Evolutionary conservation across 768 basidiomycete genomes (phyloP), one percentile per base, ranked within the genome.

Genomic region (Mycena rosella): DNA sequence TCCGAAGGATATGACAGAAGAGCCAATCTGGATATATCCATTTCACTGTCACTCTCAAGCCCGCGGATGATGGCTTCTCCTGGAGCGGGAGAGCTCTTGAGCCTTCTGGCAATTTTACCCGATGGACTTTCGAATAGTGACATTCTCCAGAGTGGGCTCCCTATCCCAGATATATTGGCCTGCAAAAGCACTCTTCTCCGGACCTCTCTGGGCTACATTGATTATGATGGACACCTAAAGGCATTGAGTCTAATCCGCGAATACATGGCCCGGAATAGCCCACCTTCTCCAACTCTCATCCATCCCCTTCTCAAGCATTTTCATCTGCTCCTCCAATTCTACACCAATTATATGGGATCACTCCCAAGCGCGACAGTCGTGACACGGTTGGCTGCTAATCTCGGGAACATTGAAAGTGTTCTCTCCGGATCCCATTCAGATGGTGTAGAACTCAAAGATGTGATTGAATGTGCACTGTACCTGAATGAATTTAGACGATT

Each of bases 11-110:
- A 59, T 18, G 64, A 65, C 57, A 65, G 54, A 26, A 45, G 49
- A 10, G 58, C 64, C 3, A 65, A 49, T n/a, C 32, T 65, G 40
- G 64, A 65, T n/a, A 29, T 51, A 27, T 65, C 64, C 17, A 65
- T 65, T 34, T 2, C 44, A 20, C 20, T 65, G 24, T 65, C 64
- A 7, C 29, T 65, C 6, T 40, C 56, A 18, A 60, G 64, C 38
- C 64, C 64, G 11, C 34, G 64, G 15, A 65, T 65, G 27, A 14
- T 32, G 4, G 10, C 44, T 17, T 13, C 7, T 9, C 40, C 57
- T 29, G 18, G 20, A n/a, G 42, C 42, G n/a, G n/a, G n/a, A n/a
- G 47, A 29, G 5, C 57, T 59, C 5, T 24, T 53, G 9, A 59
- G 63, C 13, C 45, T 65, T 26, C 49, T 65, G 2, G 38, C 64